Base-by-base conservation (phyloP, 225 moss, liverwort and hornwort genomes). In the Asterella californica region DNA sequence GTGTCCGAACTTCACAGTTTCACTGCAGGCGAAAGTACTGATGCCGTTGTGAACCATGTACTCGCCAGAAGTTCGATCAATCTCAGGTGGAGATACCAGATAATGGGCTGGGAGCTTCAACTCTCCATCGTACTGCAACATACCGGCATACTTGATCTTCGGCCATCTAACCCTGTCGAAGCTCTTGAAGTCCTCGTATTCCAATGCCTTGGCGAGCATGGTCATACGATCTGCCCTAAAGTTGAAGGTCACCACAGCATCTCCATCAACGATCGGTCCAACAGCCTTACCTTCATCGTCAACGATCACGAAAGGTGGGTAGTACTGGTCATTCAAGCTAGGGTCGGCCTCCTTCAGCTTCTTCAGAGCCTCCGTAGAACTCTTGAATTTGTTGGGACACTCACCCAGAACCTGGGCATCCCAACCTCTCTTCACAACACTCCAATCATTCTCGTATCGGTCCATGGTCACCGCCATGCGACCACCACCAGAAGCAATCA, bases 391-490 rank as follows among this genome's bases (percentile, higher is more conserved):
- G 27, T 93, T 84, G 73, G 94, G 96, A 19, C 94, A 87, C 83
- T 99, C 91, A 76, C 97, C 97, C 81, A 99, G 85, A 42, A 99
- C 94, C 82, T 99, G 97, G 57, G 97, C 95, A 75, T 99, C 85
- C 97, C 97, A 99, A n/a, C 97, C 97, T 86, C 93, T 90, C 83
- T 94, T 99, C 70, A 99, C 97, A 74, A 99, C 97, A 73, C 78
- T 81, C 97, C 97, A 99, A 78, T 99, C 97, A 82, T 99, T 99
- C 97, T 99, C 97, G 77, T 99, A 99, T 77, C 97, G 92, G 79
- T 99, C 97, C 97, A 99, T 99, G 34, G 95, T 99, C 79, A 99
- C 97, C 63, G 83, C 83, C 97, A 99, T 99, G 22, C 97, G 91
- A 50, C 97, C 97, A 83, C 97, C 97, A 42, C 95, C 94, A 21